Evolutionary conservation across 164 flowering plant species (phyloP).

Genomic region (Vitis labrusca): DNA sequence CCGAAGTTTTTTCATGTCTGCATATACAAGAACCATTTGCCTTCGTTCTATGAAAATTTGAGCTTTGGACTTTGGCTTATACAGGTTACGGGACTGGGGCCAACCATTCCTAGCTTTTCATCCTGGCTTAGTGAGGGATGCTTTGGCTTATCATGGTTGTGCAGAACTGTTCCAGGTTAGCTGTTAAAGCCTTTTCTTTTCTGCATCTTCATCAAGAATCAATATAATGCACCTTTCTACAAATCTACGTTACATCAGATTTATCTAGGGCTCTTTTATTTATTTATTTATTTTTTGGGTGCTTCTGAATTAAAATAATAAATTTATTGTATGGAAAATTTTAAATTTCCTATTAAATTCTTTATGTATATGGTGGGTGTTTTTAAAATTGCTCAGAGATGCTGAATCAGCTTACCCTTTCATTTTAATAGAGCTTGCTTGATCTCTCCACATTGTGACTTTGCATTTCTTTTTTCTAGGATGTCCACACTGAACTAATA

Average conservation of each 20-base stretch:
- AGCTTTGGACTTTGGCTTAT: constrained; percentile 4
- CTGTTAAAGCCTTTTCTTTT: constrained; percentile 3
- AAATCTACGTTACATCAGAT: neutral
- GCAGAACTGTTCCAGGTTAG: constrained; percentile 96
- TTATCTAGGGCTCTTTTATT: neutral
- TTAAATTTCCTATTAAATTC: neutral
- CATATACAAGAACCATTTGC: neutral
- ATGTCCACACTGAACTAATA: constrained; percentile 94
- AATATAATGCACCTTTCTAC: no score
- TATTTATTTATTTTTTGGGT: neutral
- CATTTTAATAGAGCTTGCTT: neutral
- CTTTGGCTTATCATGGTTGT: constrained; percentile 96
- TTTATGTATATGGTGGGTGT: neutral
- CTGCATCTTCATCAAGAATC: neutral
- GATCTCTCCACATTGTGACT: neutral
- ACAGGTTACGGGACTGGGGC: constrained; percentile 72
- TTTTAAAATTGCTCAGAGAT: neutral
- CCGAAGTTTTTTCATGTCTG: no score
- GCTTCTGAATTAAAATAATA: neutral
- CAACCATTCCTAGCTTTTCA: constrained; percentile 85
- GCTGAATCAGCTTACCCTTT: neutral
- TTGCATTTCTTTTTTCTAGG: constrained; percentile 41
- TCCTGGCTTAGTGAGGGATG: constrained; percentile 82
- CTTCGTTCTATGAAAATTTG: neutral
- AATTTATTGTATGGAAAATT: neutral